Percentiles rank a stretch among this genome's conserved stretches.
These are phyloP conservation scores for Fusarium palustre DNA, from an alignment of 2,329 filamentous ascomycete genomes.

Conservation along the genomic window DNA sequence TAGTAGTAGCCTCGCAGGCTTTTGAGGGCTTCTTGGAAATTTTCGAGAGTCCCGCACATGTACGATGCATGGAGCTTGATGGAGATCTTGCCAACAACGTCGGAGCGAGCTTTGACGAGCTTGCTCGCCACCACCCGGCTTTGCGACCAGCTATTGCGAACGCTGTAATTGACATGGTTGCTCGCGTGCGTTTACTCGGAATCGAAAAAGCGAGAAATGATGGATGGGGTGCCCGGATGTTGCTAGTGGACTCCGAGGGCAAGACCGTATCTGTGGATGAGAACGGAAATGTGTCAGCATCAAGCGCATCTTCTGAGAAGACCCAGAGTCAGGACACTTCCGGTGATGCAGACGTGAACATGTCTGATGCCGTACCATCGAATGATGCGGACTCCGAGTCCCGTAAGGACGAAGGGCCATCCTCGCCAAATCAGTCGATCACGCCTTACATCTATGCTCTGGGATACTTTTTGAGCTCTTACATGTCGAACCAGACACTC, in stretches of 20 bases:
- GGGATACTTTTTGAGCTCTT: slow-evolving; percentile 79
- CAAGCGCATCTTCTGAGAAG: slow-evolving; percentile 49
- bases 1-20: slow-evolving; percentile 85
- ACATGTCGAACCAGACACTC: slow-evolving; percentile 79
- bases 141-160: slow-evolving; percentile 84
- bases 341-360: slow-evolving; percentile 69
- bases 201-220: slow-evolving; percentile 74
- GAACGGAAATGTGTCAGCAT: slow-evolving; percentile 55
- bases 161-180: slow-evolving; percentile 90
- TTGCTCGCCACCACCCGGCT: slow-evolving; percentile 90
- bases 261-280: slow-evolving; percentile 66
- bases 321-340: slow-evolving; percentile 55
- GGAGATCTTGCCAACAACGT: slow-evolving; percentile 76
- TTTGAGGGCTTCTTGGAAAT: slow-evolving; percentile 92
- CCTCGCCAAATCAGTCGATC: slow-evolving; percentile 56
- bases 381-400: slow-evolving; percentile 28
- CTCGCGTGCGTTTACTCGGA: slow-evolving; percentile 80
- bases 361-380: slow-evolving; percentile 65
- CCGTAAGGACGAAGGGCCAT: slow-evolving; percentile 31
- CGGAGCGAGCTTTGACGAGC: slow-evolving; percentile 89
- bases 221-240: slow-evolving; percentile 83
- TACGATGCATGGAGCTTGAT: slow-evolving; percentile 84
- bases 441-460: slow-evolving; percentile 80
- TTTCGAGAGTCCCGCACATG: slow-evolving; percentile 92
- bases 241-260: slow-evolving; percentile 69